Evolutionary conservation across 768 basidiomycete genomes (phyloP).

Genomic region (Hericium erinaceus): DNA sequence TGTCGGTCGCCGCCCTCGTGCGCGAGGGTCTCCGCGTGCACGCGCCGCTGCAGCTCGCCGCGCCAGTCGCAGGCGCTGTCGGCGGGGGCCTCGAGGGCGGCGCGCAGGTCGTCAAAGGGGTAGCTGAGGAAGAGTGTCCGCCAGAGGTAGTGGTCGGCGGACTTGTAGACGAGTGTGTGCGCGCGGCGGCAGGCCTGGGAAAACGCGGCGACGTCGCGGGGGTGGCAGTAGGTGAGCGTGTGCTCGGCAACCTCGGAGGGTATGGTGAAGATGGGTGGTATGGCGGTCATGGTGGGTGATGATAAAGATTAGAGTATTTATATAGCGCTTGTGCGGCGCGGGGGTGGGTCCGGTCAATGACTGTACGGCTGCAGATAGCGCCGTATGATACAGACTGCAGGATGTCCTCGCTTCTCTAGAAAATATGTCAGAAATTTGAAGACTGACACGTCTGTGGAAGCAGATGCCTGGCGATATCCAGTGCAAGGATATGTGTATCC

Average conservation of each 20-base stretch:
- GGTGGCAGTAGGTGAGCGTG: constrained; percentile 45
- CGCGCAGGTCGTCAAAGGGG: constrained; percentile 60
- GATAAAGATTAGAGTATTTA: no score
- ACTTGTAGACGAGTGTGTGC: constrained; percentile 37
- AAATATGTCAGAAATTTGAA: no score
- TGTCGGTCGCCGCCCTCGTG: constrained; percentile 5
- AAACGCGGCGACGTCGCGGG: constrained; percentile 50
- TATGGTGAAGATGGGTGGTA: constrained; percentile 17
- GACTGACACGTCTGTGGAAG: no score
- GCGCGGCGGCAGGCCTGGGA: constrained; percentile 44
- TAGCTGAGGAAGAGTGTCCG: constrained; percentile 47
- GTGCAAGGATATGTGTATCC: no score
- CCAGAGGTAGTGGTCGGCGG: constrained; percentile 56
- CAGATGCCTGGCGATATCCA: no score
- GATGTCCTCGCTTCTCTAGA: no score
- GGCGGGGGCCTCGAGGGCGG: neutral
- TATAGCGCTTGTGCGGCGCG: no score
- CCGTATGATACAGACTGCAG: no score
- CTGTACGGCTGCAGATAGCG: no score
- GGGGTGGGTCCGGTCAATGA: no score
- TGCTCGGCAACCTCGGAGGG: constrained; percentile 55
- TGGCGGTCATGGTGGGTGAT: neutral
- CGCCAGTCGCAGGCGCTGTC: constrained; percentile 5
- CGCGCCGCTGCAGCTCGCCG: constrained; percentile 9
- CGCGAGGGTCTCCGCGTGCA: constrained; percentile 8